A percentile compares a stretch with the other conserved stretches of the same genome.
These are phyloP conservation scores for Diplocarpon mali DNA, from an alignment of 2,329 filamentous ascomycete genomes.

Conservation along the genomic window DNA sequence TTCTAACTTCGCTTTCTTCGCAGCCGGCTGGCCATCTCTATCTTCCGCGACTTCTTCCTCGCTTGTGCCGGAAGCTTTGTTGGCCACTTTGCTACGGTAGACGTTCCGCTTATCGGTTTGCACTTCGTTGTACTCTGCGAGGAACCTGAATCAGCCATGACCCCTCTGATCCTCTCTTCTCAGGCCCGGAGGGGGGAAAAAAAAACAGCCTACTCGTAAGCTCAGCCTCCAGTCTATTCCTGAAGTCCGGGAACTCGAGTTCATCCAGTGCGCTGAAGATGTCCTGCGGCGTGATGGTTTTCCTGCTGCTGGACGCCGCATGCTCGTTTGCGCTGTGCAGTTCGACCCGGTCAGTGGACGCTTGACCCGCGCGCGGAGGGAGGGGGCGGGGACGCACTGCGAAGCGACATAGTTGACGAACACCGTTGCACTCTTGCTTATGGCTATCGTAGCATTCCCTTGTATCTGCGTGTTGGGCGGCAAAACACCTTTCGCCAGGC, in stretches of 20 bases:
- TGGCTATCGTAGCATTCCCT: slow-evolving; percentile 66
- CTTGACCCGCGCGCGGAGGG: not conserved
- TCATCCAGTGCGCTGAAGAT: slow-evolving; percentile 69
- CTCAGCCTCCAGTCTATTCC: slow-evolving; percentile 62
- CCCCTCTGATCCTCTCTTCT: not conserved
- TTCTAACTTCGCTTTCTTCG: slow-evolving; percentile 31
- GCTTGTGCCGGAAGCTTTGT: slow-evolving; percentile 33
- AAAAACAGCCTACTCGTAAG: slow-evolving; percentile 50
- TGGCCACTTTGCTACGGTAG: slow-evolving; percentile 59
- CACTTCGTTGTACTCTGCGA: slow-evolving; percentile 12
- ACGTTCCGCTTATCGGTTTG: slow-evolving; percentile 65
- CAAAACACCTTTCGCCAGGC: slow-evolving; percentile 68
- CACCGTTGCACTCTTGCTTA: slow-evolving; percentile 72
- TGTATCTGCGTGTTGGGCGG: slow-evolving; percentile 76
- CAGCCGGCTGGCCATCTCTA: slow-evolving; percentile 22
- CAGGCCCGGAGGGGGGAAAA: no score
- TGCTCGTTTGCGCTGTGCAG: slow-evolving; percentile 58
- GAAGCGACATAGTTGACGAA: slow-evolving; percentile 73
- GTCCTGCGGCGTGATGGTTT: slow-evolving; percentile 66
- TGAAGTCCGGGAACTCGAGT: slow-evolving; percentile 60
- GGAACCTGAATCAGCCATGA: not conserved
- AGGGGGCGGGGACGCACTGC: slow-evolving; percentile 42
- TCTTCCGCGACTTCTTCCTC: slow-evolving; percentile 17
- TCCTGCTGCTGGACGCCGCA: slow-evolving; percentile 55
- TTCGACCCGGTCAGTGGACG: not conserved